Evolutionary conservation across 2,329 filamentous ascomycete species (phyloP), one percentile per base, ranked within the genome.

Genomic region (Alternaria sp.): DNA sequence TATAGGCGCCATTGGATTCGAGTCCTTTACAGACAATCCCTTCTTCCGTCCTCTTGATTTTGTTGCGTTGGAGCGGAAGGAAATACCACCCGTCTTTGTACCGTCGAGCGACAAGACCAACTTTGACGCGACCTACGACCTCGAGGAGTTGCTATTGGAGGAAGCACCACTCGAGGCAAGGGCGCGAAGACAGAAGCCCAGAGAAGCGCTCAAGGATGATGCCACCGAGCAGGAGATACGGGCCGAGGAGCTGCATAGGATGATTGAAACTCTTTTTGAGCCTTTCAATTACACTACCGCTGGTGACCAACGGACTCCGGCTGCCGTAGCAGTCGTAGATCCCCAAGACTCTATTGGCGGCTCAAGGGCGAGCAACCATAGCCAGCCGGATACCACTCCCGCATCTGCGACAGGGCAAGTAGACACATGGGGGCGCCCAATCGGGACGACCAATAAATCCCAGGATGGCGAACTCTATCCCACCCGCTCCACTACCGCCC

Each of bases 21-120:
- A 94, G 61, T 91, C 88, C 58, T 98, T 97, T 74, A 92, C 86
- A 4, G 85, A 91, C 63, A 90, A 97, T 72, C 90, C 93, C 6
- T 98, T 98, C 81, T 99, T 99, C 82, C 85, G 88, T 39, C 81
- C 85, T 3, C 86, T 98, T 66, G 90, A 98, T 73, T 99, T 99
- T 67, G 87, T 86, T 13, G 88, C 89, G 0, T 80, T 99, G 34
- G 92, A 97, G 75, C 84, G 87, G 63, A 98, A 97, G 76, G 88
- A 93, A 72, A 88, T 98, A 42, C 89, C 93, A 68, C 95, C 95
- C 0, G 88, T 98, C 3, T 99, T 99, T 75, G 86, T 90, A 21
- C 95, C 95, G 0, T 97, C 94, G 0, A 93, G 92, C 55, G 95
- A 98, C 48, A 99, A 99, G 84, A 98, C 95, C 3, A 99, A 99